Base-by-base conservation (phyloP, 805 yeast genomes). In the Saccharomyces mikatae region DNA sequence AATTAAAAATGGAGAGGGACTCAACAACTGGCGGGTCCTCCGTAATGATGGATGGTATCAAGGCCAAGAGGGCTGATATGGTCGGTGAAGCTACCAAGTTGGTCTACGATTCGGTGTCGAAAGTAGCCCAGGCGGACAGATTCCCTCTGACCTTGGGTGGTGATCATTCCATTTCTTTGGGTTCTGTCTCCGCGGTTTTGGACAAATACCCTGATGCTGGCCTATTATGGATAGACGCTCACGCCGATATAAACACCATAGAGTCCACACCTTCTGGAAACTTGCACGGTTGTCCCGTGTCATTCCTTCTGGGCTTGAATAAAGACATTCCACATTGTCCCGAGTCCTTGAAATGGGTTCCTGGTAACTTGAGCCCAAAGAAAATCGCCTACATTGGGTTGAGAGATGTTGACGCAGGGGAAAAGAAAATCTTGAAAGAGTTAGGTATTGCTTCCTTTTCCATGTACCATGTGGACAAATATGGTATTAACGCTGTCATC, bases 191-290 rank as follows among this genome's bases (percentile, higher is more conserved):
- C 30, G 98, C 95, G 2, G 87, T 91, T 31, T 77, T 89, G 58
- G 81, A 80, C 17, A 79, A 81, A 59, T 76, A 86, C 68, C 96
- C 97, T 21, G 89, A 91, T 62, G 89, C 96, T 28, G 90, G 96
- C 64, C 76, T 92, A 44, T 69, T 92, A 58, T 92, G 99, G 99
- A 86, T 92, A 62, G 99, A 92, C 72, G 99, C 99, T 0, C 99
- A 92, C 70, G 97, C 98, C 21, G 99, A 92, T 70, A 86, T 94
- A 68, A 94, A 94, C 76, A 86, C 97, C 1, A 88, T 96, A 10
- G 76, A 77, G 36, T 82, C 89, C 8, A 84, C 97, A 1, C 86
- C 80, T 29, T 82, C 92, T 6, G 98, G 98, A 46, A 94, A 92
- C 71, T 76, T 92, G 62, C 99, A 92, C 70, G 99, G 99, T 5